Percentiles rank a stretch among this genome's conserved stretches.
Conservation (phyloP, 306 rosid genomes). For the Vachellia pachyceras region DNA sequence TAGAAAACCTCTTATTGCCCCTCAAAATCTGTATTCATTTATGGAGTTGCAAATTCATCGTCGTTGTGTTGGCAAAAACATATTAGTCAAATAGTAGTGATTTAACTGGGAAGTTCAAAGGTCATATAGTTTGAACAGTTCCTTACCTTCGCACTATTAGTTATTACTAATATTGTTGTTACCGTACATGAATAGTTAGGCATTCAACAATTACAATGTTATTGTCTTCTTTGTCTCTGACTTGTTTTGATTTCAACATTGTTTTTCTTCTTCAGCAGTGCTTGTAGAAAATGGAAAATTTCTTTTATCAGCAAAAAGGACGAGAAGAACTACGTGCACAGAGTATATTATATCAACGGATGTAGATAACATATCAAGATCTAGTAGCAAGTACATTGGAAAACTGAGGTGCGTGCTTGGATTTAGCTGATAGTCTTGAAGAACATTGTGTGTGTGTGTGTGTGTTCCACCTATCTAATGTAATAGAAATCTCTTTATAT, state of each 20-base stretch:
- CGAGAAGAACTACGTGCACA: slow-evolving; percentile 88
- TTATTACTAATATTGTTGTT: background rate
- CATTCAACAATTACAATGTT: background rate
- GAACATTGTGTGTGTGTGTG: background rate
- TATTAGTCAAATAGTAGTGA: background rate
- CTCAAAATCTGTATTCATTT: background rate
- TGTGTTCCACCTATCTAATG: background rate
- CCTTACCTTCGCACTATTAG: slow-evolving; percentile 12
- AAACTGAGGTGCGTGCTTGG: slow-evolving; percentile 69
- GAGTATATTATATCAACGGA: slow-evolving; percentile 93
- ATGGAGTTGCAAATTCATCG: background rate
- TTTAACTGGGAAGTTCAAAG: background rate
- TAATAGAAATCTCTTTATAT: background rate
- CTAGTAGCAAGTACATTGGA: slow-evolving; percentile 88
- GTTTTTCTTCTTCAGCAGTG: slow-evolving; percentile 65
- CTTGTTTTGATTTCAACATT: slow-evolving; percentile 28
- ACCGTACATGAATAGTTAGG: background rate
- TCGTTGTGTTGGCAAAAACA: background rate
- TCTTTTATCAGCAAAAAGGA: slow-evolving; percentile 92
- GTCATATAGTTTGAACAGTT: background rate
- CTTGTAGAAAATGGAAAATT: slow-evolving; percentile 97
- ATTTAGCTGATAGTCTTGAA: background rate
- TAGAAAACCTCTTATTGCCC: background rate
- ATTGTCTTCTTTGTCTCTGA: background rate
- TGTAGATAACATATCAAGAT: slow-evolving; percentile 90